Base-by-base conservation (phyloP, 352 stramenopile species). In the Phytopythium litorale region DNA sequence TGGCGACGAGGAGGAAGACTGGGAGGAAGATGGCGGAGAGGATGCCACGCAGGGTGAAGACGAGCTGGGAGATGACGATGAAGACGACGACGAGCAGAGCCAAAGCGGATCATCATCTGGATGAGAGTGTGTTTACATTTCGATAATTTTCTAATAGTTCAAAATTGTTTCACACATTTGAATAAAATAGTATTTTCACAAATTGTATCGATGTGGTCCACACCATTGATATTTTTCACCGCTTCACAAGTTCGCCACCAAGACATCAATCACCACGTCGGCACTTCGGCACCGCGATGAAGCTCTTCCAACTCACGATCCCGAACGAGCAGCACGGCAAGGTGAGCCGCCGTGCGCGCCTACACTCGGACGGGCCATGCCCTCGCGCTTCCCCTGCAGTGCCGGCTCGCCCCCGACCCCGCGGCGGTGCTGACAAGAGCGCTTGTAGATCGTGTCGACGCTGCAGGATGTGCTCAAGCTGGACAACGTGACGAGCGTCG, bases 281-380 rank as follows among this genome's bases (percentile, higher is more conserved):
- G 3, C 28, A 32, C 28, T 32, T 32, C 25, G 33, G 19, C 43
- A 5, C n/a, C 19, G 8, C 37, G 32, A 94, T 92, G 85, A 94
- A 94, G 83, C 85, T 94, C 65, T 94, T 94, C 78, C 85, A 94
- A 71, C 81, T 94, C 53, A 94, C 85, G 63, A 73, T 94, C 49
- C 85, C 85, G 25, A 92, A 94, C 61, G 83, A 94, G 46, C 82
- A 91, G 70, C 83, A 94, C 51, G 67, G 77, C 68, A 89, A 89
- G 66, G 83, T 86, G 38, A 15, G 64, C 28, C 12, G 28, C 23
- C 35, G 21, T 21, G 1, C 35, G 35, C 12, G 35, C 35, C 35
- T 40, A 11, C 35, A 11, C 35, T 16, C 35, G 3, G 12, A 4
- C 9, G 35, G 12, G 5, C 8, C 3, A 40, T 40, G 3, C 7